These are phyloP conservation scores for Globisporangium iwayamae DNA, from an alignment of 352 stramenopile species.

Conservation along the genomic window DNA sequence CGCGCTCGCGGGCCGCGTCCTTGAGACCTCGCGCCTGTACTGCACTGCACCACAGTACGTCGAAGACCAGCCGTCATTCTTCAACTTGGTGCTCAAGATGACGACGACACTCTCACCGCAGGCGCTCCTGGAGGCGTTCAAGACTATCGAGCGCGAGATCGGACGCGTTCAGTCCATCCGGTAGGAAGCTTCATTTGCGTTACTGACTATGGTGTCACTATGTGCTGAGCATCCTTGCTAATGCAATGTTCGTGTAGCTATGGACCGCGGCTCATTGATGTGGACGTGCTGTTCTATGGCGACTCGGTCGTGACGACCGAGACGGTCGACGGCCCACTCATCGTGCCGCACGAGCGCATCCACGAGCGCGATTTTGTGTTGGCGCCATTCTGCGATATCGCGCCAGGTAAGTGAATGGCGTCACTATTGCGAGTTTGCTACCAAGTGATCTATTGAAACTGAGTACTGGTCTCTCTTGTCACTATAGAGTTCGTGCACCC, in stretches of 20 bases:
- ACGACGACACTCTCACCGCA: constrained; percentile 73
- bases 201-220: background rate
- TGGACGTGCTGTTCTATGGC: constrained; percentile 95
- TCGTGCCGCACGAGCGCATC: constrained; percentile 94
- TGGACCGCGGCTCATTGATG: constrained; percentile 91
- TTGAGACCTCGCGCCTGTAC: constrained; percentile 90
- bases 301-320: constrained; percentile 62
- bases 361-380: constrained; percentile 97
- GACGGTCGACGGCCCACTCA: constrained; percentile 69
- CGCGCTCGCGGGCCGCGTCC: constrained; percentile 40
- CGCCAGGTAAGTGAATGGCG: constrained; percentile 26
- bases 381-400: constrained; percentile 92
- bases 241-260: constrained; percentile 42
- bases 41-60: constrained; percentile 94
- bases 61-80: constrained; percentile 92
- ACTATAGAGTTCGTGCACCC: constrained; percentile 75
- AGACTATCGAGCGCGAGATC: constrained; percentile 87
- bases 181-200: constrained; percentile 14
- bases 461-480: background rate
- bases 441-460: background rate
- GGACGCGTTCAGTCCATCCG: constrained; percentile 71
- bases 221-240: background rate
- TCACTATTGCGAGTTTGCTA: background rate
- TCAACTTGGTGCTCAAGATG: constrained; percentile 92
- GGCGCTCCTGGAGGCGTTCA: constrained; percentile 83